phyloP scores from a whole-genome alignment of 495 filamentous ascomycete genomes.

The Hyaloscypha finlandica region DNA sequence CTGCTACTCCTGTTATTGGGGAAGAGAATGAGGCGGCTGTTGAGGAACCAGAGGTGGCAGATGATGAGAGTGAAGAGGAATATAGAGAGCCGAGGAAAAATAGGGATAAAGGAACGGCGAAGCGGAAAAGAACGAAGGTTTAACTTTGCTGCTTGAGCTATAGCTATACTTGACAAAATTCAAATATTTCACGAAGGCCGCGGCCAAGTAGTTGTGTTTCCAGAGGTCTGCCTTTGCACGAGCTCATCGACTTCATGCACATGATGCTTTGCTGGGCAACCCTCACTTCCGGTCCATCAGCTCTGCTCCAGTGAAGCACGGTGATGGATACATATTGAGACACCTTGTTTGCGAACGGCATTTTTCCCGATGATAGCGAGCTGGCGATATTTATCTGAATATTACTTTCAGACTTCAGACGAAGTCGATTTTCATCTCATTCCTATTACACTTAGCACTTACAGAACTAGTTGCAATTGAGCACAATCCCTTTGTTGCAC shows the following conservation, averaged over 20 bases:
- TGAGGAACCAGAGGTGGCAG: slow-evolving; percentile 24
- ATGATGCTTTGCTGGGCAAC: background rate
- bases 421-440: no score
- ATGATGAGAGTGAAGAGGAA: slow-evolving; percentile 27
- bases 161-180: background rate
- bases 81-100: slow-evolving; percentile 15
- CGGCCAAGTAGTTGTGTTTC: background rate
- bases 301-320: background rate
- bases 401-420: no score
- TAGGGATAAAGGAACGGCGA: slow-evolving; percentile 24
- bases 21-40: slow-evolving; percentile 32
- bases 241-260: background rate
- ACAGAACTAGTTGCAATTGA: no score
- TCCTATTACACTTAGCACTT: no score
- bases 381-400: no score
- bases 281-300: background rate
- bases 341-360: no score
- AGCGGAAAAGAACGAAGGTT: slow-evolving; percentile 40
- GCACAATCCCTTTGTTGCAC: background rate
- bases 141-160: slow-evolving; percentile 14
- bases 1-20: slow-evolving; percentile 26
- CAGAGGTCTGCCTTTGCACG: background rate
- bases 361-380: no score
- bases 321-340: background rate
- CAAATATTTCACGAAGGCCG: background rate